Conservation (phyloP, 306 rosid genomes). For the Prunus dulcis region DNA sequence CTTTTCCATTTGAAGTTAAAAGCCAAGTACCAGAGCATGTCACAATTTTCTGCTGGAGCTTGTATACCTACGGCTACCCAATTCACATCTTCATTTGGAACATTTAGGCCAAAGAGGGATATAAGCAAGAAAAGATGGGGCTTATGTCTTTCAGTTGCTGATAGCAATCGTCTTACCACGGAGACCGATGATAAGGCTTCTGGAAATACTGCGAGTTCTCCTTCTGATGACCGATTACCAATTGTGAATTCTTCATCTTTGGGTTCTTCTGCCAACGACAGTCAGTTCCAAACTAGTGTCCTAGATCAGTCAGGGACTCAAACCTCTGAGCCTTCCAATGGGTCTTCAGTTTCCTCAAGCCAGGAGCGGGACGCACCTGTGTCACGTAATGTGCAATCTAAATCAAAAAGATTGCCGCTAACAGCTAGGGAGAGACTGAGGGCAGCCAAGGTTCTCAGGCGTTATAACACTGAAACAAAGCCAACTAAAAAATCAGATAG, state of each 20-base stretch:
- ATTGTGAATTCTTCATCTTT: conserved; percentile 24
- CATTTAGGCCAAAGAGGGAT: conserved; percentile 36
- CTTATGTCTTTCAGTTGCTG: conserved; percentile 51
- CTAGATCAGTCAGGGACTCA: conserved; percentile 35
- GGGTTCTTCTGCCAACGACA: conserved; percentile 18
- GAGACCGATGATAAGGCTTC: conserved; percentile 43
- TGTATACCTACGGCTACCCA: conserved; percentile 42
- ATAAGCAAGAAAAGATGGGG: conserved; percentile 38
- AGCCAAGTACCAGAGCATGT: conserved; percentile 49
- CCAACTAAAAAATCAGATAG: conserved; percentile 50
- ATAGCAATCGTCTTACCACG: conserved; percentile 61
- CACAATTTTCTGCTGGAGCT: conserved; percentile 49
- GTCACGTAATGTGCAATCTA: conserved; percentile 32
- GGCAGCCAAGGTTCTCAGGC: conserved; percentile 71
- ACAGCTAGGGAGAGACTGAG: conserved; percentile 82
- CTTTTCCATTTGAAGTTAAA: conserved; percentile 47
- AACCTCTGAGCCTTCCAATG: conserved; percentile 45
- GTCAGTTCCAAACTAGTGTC: conserved; percentile 33
- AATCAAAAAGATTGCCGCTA: conserved; percentile 41
- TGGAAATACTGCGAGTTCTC: conserved; percentile 33
- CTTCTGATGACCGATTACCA: conserved; percentile 24
- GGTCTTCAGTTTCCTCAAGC: conserved; percentile 24
- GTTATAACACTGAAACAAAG: conserved; percentile 51
- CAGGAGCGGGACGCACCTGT: conserved; percentile 29
- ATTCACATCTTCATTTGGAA: conserved; percentile 32